Percentiles rank a stretch among this genome's conserved stretches.
Conservation (phyloP, 179 eudicot genomes). For the Silene noctiflora region DNA sequence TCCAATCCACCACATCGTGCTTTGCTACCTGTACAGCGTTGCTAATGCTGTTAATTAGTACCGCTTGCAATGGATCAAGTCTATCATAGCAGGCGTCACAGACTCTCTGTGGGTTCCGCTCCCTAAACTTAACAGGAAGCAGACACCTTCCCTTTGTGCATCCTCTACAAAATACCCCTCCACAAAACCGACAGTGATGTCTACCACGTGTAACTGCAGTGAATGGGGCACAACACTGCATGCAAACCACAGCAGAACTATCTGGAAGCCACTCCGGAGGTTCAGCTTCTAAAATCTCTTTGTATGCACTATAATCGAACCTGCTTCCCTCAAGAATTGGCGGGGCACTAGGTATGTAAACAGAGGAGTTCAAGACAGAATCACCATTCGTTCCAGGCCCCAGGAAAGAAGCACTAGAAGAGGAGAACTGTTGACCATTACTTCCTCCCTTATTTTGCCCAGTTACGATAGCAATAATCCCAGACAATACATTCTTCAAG, state of each 20-base stretch:
- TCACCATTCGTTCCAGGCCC: slow-evolving; percentile 87
- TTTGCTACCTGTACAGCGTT: slow-evolving; percentile 83
- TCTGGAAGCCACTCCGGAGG: slow-evolving; percentile 99
- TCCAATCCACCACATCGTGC: slow-evolving; percentile 98
- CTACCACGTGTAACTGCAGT: slow-evolving; percentile 91
- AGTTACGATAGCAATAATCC: slow-evolving; percentile 73
- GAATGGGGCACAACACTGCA: slow-evolving; percentile 90
- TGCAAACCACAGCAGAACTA: slow-evolving; percentile 70
- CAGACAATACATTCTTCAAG: slow-evolving; percentile 75
- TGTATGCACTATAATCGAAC: slow-evolving; percentile 59
- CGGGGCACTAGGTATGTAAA: slow-evolving; percentile 95
- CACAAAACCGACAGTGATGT: slow-evolving; percentile 98
- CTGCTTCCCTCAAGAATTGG: slow-evolving; percentile 71
- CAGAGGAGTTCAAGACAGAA: slow-evolving; percentile 74
- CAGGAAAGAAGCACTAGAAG: slow-evolving; percentile 74
- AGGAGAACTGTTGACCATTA: slow-evolving; percentile 34
- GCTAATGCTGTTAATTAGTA: slow-evolving; percentile 76
- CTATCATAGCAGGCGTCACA: slow-evolving; percentile 94
- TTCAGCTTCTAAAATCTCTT: slow-evolving; percentile 89
- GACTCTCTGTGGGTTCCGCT: slow-evolving; percentile 95
- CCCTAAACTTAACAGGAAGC: slow-evolving; percentile 90
- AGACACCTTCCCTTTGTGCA: slow-evolving; percentile 93
- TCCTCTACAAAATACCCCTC: slow-evolving; percentile 79
- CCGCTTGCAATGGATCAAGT: slow-evolving; percentile 92
- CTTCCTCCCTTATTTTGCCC: slow-evolving; percentile 56